Evolutionary conservation across 225 moss, liverwort and hornwort species (phyloP), one percentile per base, ranked within the genome.

Genomic region (Sphagnum tenellum): DNA sequence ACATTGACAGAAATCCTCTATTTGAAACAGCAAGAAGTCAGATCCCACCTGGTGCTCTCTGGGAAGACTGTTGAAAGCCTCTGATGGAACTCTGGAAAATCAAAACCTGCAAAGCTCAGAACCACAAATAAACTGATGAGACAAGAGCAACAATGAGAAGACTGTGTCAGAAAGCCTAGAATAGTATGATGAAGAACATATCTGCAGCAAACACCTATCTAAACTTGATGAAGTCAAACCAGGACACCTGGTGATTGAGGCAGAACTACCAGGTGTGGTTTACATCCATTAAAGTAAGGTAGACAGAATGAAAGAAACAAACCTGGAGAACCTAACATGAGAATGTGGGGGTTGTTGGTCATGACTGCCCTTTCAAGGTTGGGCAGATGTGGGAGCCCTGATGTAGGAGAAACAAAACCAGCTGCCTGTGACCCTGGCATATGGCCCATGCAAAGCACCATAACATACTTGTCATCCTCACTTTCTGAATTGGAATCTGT

Each of bases 311-410:
- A 45, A 60, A 12, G 53, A 6, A 14, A 64, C 9, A n/a, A 14
- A 69, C 79, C 79, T 57, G 83, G 77, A 49, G 83, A 73, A 47
- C 83, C 83, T 7, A 83, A 62, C 69, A 83, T 64, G 50, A 83
- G 76, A 73, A 74, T 77, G 57, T 83, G 83, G 3, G 83, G 83
- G 47, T 83, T 79, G 59, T 79, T 79, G 46, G 67, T 66, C 54
- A 66, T 66, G 50, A 83, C 74, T n/a, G 83, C 83, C 70, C 71
- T 66, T 66, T 74, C 74, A 12, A 83, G 63, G 68, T 83, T 73
- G 2, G 83, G 74, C 56, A 83, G 79, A 45, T 69, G 74, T 60
- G 83, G 83, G 61, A 83, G 73, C 45, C 83, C 83, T 9, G 83
- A 79, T 8, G 79, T 76, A 13, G 72, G 61, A n/a, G 83, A 79